Base-by-base conservation (phyloP, 176 grass and related monocot genomes). In the Alopecurus myosuroides region DNA sequence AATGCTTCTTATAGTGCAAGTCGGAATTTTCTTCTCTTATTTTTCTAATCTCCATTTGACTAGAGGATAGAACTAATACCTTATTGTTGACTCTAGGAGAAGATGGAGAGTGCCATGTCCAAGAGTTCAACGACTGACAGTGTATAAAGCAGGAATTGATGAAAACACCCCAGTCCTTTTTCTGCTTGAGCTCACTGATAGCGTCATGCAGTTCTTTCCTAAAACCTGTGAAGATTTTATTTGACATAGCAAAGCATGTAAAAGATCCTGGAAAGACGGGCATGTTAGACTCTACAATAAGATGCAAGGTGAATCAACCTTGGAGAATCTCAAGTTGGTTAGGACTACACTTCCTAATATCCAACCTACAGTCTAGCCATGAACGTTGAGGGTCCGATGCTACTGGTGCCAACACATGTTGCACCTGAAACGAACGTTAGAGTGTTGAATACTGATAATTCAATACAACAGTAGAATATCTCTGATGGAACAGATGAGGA, bases 71-170 rank as follows among this genome's bases (percentile, higher is more conserved):
- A 82, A 12, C 22, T 5, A 1, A 23, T 74, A 96, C 94, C 91
- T 91, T 89, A 44, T 91, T 89, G 76, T 96, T 91, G 51, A 95
- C 79, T 91, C 84, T 83, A 29, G 86, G 88, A 67, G 86, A 89
- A 74, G 67, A 76, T 66, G 88, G 88, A 68, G 91, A 93, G 66
- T 93, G 88, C 94, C 94, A 96, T 20, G 88, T 91, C 7, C 91
- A 37, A 3, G 79, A 91, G 51, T 76, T 89, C 56, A 89, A 19
- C 0, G 94, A 85, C 67, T 96, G 94, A 14, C 94, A 96, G 68
- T 96, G 94, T 76, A 91, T 61, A 85, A 93, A 96, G 66, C 94
- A 96, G 3, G 91, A 96, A 87, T 93, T 34, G 18, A 96, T 70
- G 55, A 93, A 96, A 56, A 96, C 74, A 19, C 94, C 91, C 94